Evolutionary conservation across 2,329 filamentous ascomycete species (phyloP).

Genomic region (Keithomyces neogunnii): DNA sequence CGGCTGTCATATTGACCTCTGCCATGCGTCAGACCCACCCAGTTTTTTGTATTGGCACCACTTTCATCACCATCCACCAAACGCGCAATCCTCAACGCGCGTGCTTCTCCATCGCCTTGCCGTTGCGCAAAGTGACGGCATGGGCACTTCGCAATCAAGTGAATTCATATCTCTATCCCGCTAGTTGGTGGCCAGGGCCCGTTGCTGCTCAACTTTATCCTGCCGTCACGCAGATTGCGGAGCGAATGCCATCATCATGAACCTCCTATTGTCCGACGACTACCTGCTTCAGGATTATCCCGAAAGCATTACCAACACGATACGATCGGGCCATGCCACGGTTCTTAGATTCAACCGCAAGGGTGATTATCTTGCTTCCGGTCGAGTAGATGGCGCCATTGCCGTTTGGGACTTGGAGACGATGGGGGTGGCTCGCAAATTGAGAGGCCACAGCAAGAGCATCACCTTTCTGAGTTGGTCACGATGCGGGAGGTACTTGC

Average conservation of each 20-base stretch:
- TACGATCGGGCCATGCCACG: conserved; percentile 62
- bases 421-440: conserved; percentile 88
- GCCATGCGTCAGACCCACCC: too few relatives aligned
- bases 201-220: background rate
- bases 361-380: conserved; percentile 90
- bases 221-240: background rate
- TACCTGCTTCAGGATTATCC: conserved; percentile 74
- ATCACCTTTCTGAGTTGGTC: conserved; percentile 97
- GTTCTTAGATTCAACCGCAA: conserved; percentile 82
- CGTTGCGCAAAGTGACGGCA: background rate
- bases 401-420: conserved; percentile 97
- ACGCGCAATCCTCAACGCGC: background rate
- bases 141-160: background rate
- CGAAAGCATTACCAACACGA: conserved; percentile 78
- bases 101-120: too few relatives aligned
- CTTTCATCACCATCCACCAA: background rate
- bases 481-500: conserved; percentile 77
- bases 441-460: conserved; percentile 86
- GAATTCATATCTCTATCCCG: background rate
- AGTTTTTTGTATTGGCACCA: too few relatives aligned
- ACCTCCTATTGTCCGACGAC: conserved; percentile 52
- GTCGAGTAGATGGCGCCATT: conserved; percentile 87
- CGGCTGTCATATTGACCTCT: too few relatives aligned
- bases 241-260: conserved; percentile 40
- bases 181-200: background rate